Conservation (phyloP, 176 grass and related monocot species). For the Raddia guianensis region DNA sequence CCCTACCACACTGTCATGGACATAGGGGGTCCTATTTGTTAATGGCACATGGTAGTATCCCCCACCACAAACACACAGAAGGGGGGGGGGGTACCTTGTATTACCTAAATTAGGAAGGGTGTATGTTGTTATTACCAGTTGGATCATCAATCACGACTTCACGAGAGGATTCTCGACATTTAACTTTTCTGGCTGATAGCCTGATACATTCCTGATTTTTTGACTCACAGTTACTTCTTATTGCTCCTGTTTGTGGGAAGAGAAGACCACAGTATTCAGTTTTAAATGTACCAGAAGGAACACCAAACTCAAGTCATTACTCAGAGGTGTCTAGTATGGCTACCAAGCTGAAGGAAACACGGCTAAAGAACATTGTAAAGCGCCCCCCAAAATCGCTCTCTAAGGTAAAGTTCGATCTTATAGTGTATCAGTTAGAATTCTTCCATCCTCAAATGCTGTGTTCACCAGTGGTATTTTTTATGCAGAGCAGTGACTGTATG, state of each 20-base stretch:
- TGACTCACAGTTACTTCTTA: constrained; percentile 75
- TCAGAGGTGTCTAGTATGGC: constrained; percentile 41
- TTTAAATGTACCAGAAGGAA: constrained; percentile 43
- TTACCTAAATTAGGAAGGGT: neutral
- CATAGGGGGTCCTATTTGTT: too few species aligned
- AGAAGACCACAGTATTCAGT: constrained; percentile 55
- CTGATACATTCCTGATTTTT: constrained; percentile 31
- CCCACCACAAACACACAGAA: too few species aligned
- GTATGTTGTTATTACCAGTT: constrained; percentile 22
- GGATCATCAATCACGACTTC: neutral
- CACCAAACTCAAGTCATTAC: constrained; percentile 37
- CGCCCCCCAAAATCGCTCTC: constrained; percentile 68
- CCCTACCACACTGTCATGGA: too few species aligned
- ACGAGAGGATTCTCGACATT: constrained; percentile 1
- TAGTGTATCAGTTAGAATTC: constrained; percentile 15
- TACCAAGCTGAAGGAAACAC: constrained; percentile 62
- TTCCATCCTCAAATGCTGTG: neutral
- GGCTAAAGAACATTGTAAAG: constrained; percentile 70
- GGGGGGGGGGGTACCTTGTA: too few species aligned
- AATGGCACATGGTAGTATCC: too few species aligned
- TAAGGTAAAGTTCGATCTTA: constrained; percentile 59
- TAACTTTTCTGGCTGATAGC: constrained; percentile 28
- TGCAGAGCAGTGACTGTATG: constrained; percentile 78
- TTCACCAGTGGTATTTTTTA: constrained; percentile 42
- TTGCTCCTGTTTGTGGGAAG: constrained; percentile 70